Percentiles rank a stretch among this genome's conserved stretches.
Conservation (phyloP, 352 stramenopile genomes). For the Phytophthora pistaciae region DNA sequence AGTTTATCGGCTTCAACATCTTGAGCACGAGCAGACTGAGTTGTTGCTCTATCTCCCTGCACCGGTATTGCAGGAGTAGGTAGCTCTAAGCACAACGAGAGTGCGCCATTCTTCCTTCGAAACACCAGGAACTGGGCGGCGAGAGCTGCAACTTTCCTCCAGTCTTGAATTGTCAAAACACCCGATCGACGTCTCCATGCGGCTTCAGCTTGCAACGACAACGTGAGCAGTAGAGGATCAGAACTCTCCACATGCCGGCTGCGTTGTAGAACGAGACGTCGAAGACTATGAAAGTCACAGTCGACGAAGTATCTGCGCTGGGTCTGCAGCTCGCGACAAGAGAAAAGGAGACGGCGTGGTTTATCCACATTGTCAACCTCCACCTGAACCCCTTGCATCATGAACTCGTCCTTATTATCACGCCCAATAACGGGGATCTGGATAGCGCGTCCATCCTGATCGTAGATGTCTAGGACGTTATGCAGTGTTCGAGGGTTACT, state of each 20-base stretch:
- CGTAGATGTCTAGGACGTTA: conserved; percentile 14
- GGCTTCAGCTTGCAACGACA: not conserved
- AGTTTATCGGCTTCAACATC: not conserved
- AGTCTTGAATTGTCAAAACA: conserved; percentile 30
- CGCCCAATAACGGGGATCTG: conserved; percentile 14
- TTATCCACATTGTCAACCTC: conserved; percentile 51
- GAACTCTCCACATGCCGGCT: not conserved
- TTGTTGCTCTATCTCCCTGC: not conserved
- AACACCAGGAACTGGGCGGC: conserved; percentile 40
- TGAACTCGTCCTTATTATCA: conserved; percentile 20
- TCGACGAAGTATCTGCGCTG: conserved; percentile 56
- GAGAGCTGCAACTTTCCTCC: conserved; percentile 32
- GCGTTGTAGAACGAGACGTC: conserved; percentile 17
- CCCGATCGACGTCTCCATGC: conserved; percentile 2
- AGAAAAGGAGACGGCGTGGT: conserved; percentile 61
- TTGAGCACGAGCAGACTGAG: not conserved
- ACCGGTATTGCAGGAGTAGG: not conserved
- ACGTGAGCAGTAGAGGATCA: not conserved
- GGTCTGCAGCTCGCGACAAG: conserved; percentile 56
- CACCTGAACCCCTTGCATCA: conserved; percentile 47
- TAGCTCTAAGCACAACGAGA: conserved; percentile 27
- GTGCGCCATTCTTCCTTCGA: conserved; percentile 42
- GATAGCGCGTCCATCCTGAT: conserved; percentile 16
- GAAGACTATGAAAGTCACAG: conserved; percentile 49
- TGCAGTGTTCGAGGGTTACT: conserved; percentile 22